These are phyloP conservation scores for Luffa acutangula DNA, from an alignment of 306 rosid species.

Conservation along the genomic window DNA sequence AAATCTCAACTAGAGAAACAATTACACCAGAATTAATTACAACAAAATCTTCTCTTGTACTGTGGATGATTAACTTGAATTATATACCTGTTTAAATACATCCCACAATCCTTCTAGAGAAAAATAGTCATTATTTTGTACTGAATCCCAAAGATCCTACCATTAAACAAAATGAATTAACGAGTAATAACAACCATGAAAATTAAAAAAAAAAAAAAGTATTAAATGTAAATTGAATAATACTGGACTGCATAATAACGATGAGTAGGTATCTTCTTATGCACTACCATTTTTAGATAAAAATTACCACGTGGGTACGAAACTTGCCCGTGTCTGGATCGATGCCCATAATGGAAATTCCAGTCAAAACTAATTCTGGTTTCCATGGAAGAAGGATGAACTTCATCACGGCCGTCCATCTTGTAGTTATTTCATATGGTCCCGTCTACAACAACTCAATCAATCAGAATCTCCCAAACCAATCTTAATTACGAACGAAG, in stretches of 20 bases:
- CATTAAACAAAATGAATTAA: slow-evolving; percentile 7
- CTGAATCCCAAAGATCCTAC: slow-evolving; percentile 88
- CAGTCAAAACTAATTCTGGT: slow-evolving; percentile 72
- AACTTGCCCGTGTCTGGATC: slow-evolving; percentile 76
- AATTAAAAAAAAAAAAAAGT: background rate
- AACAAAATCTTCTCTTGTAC: background rate
- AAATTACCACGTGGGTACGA: slow-evolving; percentile 63
- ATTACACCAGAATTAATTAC: background rate
- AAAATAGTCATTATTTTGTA: slow-evolving; percentile 64
- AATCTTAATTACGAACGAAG: no score
- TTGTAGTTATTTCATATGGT: slow-evolving; percentile 73
- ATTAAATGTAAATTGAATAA: no score
- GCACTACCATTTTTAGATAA: no score
- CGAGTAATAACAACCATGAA: background rate
- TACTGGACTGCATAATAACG: no score
- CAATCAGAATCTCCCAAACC: slow-evolving; percentile 16
- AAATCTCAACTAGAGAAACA: slow-evolving; percentile 43
- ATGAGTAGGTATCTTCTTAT: no score
- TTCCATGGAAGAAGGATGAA: slow-evolving; percentile 78
- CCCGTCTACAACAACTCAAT: slow-evolving; percentile 62
- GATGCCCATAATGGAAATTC: slow-evolving; percentile 77
- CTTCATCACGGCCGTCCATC: slow-evolving; percentile 89
- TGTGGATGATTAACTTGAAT: background rate
- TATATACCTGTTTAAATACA: slow-evolving; percentile 60
- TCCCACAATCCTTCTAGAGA: slow-evolving; percentile 74